A percentile compares a stretch with the other conserved stretches of the same genome.
Conservation (phyloP, 768 basidiomycete species). For the Boletus reticulatus region DNA sequence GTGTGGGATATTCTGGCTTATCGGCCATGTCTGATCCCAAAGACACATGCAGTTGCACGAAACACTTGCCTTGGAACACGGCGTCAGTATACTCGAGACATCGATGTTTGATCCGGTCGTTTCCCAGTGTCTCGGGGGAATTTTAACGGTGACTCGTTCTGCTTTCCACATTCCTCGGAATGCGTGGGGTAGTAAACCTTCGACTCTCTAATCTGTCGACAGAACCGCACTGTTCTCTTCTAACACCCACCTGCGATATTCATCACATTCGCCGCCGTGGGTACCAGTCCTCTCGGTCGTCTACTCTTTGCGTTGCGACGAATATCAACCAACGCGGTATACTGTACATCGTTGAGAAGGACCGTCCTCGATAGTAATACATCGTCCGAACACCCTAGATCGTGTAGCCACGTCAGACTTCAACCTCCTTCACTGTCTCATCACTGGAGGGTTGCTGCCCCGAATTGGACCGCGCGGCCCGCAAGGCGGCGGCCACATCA, state of each 20-base stretch:
- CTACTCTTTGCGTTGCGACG: constrained; percentile 11
- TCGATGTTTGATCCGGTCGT: no score
- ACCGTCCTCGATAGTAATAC: constrained; percentile 12
- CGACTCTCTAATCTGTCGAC: not conserved
- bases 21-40: no score
- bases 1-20: no score
- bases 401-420: not conserved
- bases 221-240: constrained; percentile 12
- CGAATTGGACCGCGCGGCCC: constrained; percentile 54
- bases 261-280: constrained; percentile 9
- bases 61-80: no score
- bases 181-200: no score
- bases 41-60: no score
- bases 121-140: no score
- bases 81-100: no score
- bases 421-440: constrained; percentile 10
- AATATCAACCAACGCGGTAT: constrained; percentile 10
- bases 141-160: no score
- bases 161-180: no score
- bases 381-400: no score
- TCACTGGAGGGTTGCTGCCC: not conserved
- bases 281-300: constrained; percentile 12
- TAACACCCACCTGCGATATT: constrained; percentile 6
- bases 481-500: constrained; percentile 72
- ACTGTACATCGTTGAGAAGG: constrained; percentile 12